Evolutionary conservation across 345 rosid species (phyloP), one percentile per base, ranked within the genome.

Genomic region (Citrus australasica): DNA sequence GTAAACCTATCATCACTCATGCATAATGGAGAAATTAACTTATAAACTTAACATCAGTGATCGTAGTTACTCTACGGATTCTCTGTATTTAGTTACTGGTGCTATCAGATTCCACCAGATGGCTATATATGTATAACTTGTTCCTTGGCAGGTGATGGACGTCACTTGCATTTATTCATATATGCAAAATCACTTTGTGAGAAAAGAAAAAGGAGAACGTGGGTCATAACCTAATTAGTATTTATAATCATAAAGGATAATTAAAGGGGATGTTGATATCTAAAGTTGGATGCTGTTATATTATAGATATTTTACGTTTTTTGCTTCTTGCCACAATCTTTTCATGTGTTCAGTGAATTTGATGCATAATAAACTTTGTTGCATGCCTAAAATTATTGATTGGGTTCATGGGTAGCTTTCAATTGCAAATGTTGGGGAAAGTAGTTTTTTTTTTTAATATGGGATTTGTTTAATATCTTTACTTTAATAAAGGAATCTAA

Each of bases 401-500:
- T 33, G 63, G 79, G 22, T 35, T 32, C 2, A 42, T 64, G 76
- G 73, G 82, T 79, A 73, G 76, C 84, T 86, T 80, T 82, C 80
- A 76, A 75, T 75, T 74, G 77, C 64, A 75, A 73, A 48, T 81
- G n/a, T 19, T 55, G 82, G 79, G 86, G 81, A 84, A 87, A 86
- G 81, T 74, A 32, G 83, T 67, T 84, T 81, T 74, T 46, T 10
- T 46, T 46, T 73, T 77, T 68, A 62, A 24, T 66, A 11, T 80
- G 79, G 80, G 85, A 33, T 72, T 80, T 76, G 63, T 77, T 82
- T 25, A 71, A 51, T 8, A 53, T 19, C 5, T 11, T 17, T 78
- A 83, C 83, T 90, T 80, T 87, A 79, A 56, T 76, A 87, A 86
- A 88, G 88, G 84, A 80, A 71, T 86, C 83, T 78, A 42, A 70